Evolutionary conservation across 192 early-diverging fungal genomes (phyloP).

Genomic region (Neocallimastix lanati): DNA sequence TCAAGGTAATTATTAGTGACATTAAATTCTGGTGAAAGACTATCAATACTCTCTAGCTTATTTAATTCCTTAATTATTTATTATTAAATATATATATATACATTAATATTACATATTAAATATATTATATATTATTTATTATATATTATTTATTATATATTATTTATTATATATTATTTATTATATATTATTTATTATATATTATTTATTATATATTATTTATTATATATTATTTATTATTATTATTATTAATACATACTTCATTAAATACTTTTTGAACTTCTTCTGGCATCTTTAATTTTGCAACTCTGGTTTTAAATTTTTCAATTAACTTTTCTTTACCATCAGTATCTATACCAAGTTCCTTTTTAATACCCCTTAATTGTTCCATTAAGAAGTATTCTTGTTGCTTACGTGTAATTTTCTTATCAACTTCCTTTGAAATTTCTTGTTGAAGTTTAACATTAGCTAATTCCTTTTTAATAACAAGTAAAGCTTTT

Average conservation of each 20-base stretch:
- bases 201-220: not conserved
- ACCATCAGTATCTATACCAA: constrained; percentile 91
- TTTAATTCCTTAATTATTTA: not conserved
- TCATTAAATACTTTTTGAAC: constrained; percentile 96
- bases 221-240: not conserved
- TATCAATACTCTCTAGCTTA: not conserved
- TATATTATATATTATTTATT: too few relatives aligned
- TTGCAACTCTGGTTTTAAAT: constrained; percentile 70
- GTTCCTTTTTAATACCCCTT: constrained; percentile 97
- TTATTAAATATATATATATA: too few relatives aligned
- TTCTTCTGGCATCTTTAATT: constrained; percentile 72
- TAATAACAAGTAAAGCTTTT: constrained; percentile 80
- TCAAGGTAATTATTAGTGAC: constrained; percentile 97
- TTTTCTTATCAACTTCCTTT: constrained; percentile 94
- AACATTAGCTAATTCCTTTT: constrained; percentile 94
- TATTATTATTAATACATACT: constrained; percentile 10
- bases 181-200: not conserved
- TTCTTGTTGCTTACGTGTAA: constrained; percentile 90
- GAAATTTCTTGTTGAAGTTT: constrained; percentile 95
- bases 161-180: not conserved
- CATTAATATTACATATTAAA: too few relatives aligned
- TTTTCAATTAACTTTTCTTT: constrained; percentile 93
- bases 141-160: not conserved
- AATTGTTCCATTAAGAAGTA: constrained; percentile 99
- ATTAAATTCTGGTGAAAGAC: constrained; percentile 61